Evolutionary conservation across 2,329 filamentous ascomycete species (phyloP).

Genomic region (Graphilbum sp.): DNA sequence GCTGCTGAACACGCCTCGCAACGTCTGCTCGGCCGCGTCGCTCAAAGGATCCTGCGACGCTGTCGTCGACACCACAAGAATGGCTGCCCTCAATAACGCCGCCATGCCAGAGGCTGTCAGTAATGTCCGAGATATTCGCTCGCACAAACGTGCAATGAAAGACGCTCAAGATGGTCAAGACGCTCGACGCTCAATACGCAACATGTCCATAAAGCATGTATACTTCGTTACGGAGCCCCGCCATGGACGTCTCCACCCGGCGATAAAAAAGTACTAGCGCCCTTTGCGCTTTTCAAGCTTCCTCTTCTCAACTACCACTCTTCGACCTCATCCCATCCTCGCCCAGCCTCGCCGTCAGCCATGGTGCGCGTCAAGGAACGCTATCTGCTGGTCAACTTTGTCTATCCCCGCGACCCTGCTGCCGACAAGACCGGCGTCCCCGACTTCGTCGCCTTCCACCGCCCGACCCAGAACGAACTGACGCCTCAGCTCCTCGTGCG

Average conservation of each 20-base stretch:
- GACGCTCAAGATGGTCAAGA: too few relatives aligned
- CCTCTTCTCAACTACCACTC: not conserved
- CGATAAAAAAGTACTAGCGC: too few relatives aligned
- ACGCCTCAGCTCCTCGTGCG: constrained; percentile 48
- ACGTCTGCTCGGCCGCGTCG: constrained; percentile 52
- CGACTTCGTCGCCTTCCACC: constrained; percentile 56
- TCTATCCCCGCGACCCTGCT: constrained; percentile 57
- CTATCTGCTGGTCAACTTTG: constrained; percentile 85
- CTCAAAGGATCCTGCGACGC: constrained; percentile 63
- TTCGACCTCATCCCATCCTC: too few relatives aligned
- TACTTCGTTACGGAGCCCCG: too few relatives aligned
- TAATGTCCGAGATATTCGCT: too few relatives aligned
- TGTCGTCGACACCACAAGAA: constrained; percentile 84
- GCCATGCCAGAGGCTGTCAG: too few relatives aligned
- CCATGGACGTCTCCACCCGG: too few relatives aligned
- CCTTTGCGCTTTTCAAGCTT: not conserved
- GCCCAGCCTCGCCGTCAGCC: too few relatives aligned
- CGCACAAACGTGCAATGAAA: too few relatives aligned
- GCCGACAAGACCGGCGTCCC: constrained; percentile 20
- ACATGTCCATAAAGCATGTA: too few relatives aligned
- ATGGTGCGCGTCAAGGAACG: constrained; percentile 97
- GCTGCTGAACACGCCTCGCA: constrained; percentile 52
- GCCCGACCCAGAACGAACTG: constrained; percentile 59
- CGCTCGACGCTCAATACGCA: too few relatives aligned
- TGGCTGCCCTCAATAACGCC: constrained; percentile 58